Conservation (phyloP, 2,329 filamentous ascomycete species). For the Penicillium digitatum region DNA sequence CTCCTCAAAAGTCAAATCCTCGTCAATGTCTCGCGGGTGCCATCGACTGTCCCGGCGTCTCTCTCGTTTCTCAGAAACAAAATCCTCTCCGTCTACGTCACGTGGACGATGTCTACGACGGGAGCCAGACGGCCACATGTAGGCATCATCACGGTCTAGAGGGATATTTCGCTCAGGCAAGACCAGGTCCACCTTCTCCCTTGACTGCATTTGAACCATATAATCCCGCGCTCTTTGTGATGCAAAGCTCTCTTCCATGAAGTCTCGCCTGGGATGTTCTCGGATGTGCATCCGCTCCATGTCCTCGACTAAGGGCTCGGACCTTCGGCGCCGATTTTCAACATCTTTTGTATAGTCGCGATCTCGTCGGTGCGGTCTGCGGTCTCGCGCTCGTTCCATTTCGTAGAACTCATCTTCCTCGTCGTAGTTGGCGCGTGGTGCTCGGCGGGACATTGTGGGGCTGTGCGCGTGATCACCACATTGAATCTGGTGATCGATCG, state of each 20-base stretch:
- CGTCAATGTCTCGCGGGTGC: constrained; percentile 3
- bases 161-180: neutral
- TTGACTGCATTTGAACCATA: constrained; percentile 30
- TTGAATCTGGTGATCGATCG: neutral
- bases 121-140: neutral
- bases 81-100: constrained; percentile 33
- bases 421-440: constrained; percentile 27
- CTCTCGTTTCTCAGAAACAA: constrained; percentile 12
- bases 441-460: constrained; percentile 31
- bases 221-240: constrained; percentile 30
- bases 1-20: neutral
- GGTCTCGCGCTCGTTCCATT: constrained; percentile 26
- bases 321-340: constrained; percentile 25
- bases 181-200: constrained; percentile 19
- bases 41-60: neutral
- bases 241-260: constrained; percentile 34
- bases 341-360: constrained; percentile 29
- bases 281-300: constrained; percentile 41
- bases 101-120: constrained; percentile 11
- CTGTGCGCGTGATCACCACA: neutral
- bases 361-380: constrained; percentile 24
- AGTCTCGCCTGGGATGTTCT: constrained; percentile 34
- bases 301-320: constrained; percentile 45
- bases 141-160: constrained; percentile 17
- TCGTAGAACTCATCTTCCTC: constrained; percentile 30